Evolutionary conservation across 495 filamentous ascomycete genomes (phyloP), one percentile per base, ranked within the genome.

Genomic region (Xylaria venustula): DNA sequence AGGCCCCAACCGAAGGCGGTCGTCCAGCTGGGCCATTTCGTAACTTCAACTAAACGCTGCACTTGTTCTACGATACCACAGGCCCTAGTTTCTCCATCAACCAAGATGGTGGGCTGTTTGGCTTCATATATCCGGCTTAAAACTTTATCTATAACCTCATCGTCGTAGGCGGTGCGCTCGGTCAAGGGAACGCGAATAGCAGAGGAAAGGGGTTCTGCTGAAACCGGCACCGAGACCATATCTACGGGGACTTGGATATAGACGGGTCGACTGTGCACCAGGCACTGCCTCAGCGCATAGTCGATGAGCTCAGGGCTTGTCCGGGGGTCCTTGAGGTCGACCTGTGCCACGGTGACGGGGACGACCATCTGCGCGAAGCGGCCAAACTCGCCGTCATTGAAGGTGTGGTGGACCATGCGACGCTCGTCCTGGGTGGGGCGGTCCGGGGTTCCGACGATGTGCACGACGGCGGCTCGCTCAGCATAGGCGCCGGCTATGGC

Each of bases 1-100:
- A 87, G 87, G 25, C 90, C 87, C 71, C 92, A 92, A 54, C 90
- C 88, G 87, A 91, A 90, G 0, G 87, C 88, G 0, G 88, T 81
- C 20, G 90, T 87, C 71, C 90, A 92, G 2, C 83, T 86, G 3
- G 89, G 90, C 32, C 91, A 68, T 2, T 80, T 77, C 3, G 88
- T 87, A 42, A 79, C 83, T 41, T 84, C 76, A 19, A 91, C 73
- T 12, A 94, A 75, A 25, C 85, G 81, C 58, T 87, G 85, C 6
- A 87, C 83, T 68, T 91, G 89, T 1, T 85, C 77, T 15, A 90
- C 71, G 9, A 84, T 83, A 8, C 80, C 77, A 67, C 91, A 87
- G 20, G 89, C 82, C 62, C 88, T 85, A 6, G 88, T 85, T 67
- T 88, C 91, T 19, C 87, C 89, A 73, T 94, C 91, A 3, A 91